A percentile compares a stretch with the other conserved stretches of the same genome.
These are phyloP conservation scores for Citrus glauca DNA, from an alignment of 345 rosid species.

Conservation along the genomic window DNA sequence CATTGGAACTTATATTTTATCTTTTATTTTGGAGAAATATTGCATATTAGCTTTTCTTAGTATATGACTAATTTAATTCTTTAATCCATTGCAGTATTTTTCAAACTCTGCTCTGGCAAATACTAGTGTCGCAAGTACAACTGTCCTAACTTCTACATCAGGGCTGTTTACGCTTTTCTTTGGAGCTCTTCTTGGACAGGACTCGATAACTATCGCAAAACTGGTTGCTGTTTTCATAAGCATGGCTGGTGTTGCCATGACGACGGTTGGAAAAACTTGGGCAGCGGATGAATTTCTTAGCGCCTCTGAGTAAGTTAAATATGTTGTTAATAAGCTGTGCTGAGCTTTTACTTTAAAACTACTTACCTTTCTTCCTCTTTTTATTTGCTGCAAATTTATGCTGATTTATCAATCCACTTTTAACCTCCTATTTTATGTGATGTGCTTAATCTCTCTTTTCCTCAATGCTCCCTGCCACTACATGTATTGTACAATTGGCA, in stretches of 20 bases:
- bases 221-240: constrained; percentile 58
- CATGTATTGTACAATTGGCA: background rate
- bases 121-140: constrained; percentile 68
- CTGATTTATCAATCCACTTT: background rate
- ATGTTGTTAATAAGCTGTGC: background rate
- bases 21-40: background rate
- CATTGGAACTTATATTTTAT: background rate
- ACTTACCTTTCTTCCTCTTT: background rate
- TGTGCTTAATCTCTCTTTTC: background rate
- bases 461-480: too few relatives aligned
- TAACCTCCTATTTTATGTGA: background rate
- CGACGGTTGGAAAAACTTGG: constrained; percentile 62
- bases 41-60: background rate
- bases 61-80: constrained; percentile 4
- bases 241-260: constrained; percentile 74
- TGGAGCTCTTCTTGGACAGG: constrained; percentile 62
- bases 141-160: constrained; percentile 62
- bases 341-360: background rate
- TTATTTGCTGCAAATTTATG: background rate
- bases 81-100: constrained; percentile 40
- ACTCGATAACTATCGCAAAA: constrained; percentile 41
- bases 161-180: constrained; percentile 64
- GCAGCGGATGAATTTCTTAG: constrained; percentile 44
- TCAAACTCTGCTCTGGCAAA: constrained; percentile 61
- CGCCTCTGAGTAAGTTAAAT: constrained; percentile 40